Conservation (phyloP, 306 rosid species). For the Cyclanthera cordifolia region DNA sequence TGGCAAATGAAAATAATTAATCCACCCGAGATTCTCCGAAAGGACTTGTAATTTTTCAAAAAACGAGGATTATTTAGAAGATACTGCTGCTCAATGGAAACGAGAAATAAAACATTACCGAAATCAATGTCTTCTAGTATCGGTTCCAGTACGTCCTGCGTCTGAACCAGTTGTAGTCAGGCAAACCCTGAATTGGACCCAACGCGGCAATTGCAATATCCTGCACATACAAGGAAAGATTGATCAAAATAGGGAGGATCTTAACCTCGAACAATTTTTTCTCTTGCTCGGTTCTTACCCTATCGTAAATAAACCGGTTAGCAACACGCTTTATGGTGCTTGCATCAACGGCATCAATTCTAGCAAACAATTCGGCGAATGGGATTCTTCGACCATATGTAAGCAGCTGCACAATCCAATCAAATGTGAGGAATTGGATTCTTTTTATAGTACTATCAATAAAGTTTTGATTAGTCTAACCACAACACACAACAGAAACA, state of each 20-base stretch:
- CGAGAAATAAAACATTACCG: conserved; percentile 17
- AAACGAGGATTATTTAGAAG: conserved; percentile 25
- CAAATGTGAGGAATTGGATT: background rate
- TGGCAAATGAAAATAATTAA: conserved; percentile 23
- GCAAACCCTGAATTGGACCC: conserved; percentile 77
- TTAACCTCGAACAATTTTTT: background rate
- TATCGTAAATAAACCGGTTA: conserved; percentile 78
- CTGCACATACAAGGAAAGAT: conserved; percentile 25
- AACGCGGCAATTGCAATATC: conserved; percentile 82
- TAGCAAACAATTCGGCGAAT: conserved; percentile 79
- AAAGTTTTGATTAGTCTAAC: background rate
- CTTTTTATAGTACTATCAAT: background rate
- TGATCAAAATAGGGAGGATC: background rate
- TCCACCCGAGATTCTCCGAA: conserved; percentile 25
- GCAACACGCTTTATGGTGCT: conserved; percentile 89
- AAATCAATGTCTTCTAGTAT: conserved; percentile 37
- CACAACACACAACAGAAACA: background rate
- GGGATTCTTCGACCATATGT: conserved; percentile 93
- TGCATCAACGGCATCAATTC: conserved; percentile 87
- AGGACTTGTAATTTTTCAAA: conserved; percentile 19
- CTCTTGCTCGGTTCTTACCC: conserved; percentile 32
- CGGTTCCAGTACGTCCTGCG: conserved; percentile 99
- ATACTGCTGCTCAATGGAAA: conserved; percentile 19
- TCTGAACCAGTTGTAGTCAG: conserved; percentile 97
- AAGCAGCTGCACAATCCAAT: conserved; percentile 44